A percentile compares a stretch with the other conserved stretches of the same genome.
Evolutionary conservation across 768 basidiomycete genomes (phyloP).

Genomic region (Pleurotus tuber-regium): DNA sequence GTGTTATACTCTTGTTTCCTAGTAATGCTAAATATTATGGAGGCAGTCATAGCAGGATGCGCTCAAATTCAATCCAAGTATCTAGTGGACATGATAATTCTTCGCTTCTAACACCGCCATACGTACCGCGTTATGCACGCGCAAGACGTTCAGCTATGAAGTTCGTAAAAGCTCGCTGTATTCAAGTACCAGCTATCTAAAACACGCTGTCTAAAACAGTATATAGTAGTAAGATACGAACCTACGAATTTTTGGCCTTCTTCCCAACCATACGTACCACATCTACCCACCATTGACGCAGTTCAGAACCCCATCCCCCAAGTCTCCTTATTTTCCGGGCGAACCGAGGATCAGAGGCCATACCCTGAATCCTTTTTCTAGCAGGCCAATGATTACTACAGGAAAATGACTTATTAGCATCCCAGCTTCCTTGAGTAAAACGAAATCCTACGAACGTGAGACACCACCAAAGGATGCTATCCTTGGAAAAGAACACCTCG

Average conservation of each 20-base stretch:
- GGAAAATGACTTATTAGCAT: no score
- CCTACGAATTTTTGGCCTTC: background rate
- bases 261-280: slow-evolving; percentile 28
- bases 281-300: slow-evolving; percentile 37
- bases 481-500: slow-evolving; percentile 41
- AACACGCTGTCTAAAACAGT: no score
- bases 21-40: no score
- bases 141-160: no score
- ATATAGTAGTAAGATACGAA: background rate
- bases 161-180: no score
- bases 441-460: slow-evolving; percentile 16
- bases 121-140: no score
- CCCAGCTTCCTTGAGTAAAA: background rate
- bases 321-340: slow-evolving; percentile 43
- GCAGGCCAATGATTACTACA: slow-evolving; percentile 31
- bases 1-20: background rate
- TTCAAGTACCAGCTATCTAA: no score
- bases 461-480: slow-evolving; percentile 55
- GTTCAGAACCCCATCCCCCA: slow-evolving; percentile 48
- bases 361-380: slow-evolving; percentile 23
- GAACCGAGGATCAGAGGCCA: slow-evolving; percentile 24
- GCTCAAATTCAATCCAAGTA: no score
- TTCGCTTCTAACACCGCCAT: no score
- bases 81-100: no score
- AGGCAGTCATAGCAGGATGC: no score